Conservation (phyloP, 768 basidiomycete species). For the Pholiota conissans region DNA sequence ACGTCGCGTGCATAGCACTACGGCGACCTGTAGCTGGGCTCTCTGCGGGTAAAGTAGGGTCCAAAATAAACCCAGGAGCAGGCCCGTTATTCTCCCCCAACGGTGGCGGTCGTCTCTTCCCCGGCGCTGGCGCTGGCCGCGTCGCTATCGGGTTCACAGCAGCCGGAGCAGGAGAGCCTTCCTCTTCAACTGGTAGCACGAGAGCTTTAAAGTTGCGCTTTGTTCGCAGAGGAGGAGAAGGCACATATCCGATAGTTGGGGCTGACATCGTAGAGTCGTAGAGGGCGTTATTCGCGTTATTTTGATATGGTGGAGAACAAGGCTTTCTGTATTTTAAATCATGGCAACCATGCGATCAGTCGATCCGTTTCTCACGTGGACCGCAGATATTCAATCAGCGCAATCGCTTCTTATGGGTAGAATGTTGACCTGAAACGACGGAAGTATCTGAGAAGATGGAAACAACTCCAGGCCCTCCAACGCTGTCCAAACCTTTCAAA, state of each 20-base stretch:
- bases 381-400: background rate
- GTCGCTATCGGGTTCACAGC: constrained; percentile 15
- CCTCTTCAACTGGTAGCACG: constrained; percentile 53
- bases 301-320: background rate
- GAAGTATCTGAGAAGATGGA: background rate
- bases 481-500: too few species aligned
- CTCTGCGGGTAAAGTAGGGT: constrained; percentile 39
- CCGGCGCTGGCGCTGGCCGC: constrained; percentile 23
- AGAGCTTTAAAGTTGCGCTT: constrained; percentile 91
- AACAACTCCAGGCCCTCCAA: too few species aligned
- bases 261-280: constrained; percentile 7
- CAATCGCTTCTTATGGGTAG: background rate
- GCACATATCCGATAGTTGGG: constrained; percentile 21
- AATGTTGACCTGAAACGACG: constrained; percentile 2
- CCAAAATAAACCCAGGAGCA: constrained; percentile 30
- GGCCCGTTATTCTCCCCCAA: constrained; percentile 22
- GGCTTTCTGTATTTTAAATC: constrained; percentile 5
- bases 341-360: constrained; percentile 2
- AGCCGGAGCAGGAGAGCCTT: constrained; percentile 15
- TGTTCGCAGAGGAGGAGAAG: constrained; percentile 63
- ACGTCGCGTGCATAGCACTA: constrained; percentile 60
- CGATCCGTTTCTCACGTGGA: constrained; percentile 1
- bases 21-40: constrained; percentile 54
- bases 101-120: constrained; percentile 26
- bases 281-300: background rate